These are phyloP conservation scores for Obba rivulosa DNA, from an alignment of 768 basidiomycete species.

Conservation along the genomic window DNA sequence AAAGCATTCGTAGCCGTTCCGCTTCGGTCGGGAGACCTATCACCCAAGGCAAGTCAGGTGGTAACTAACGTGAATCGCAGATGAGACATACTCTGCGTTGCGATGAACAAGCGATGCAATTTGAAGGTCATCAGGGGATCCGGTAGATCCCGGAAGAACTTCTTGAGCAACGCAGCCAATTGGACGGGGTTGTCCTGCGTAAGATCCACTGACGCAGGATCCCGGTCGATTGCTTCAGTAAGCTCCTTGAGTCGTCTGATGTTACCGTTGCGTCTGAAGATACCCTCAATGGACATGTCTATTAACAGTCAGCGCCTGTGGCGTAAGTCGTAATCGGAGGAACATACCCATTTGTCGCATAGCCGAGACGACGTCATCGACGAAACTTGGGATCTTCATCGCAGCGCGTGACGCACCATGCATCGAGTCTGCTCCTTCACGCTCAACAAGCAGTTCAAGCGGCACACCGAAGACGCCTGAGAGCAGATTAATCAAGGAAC, in stretches of 20 bases:
- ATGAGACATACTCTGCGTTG: conserved; percentile 70
- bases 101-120: conserved; percentile 82
- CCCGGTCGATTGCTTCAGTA: conserved; percentile 91
- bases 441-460: conserved; percentile 87
- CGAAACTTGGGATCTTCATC: conserved; percentile 90
- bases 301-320: background rate
- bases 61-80: background rate
- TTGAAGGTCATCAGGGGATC: conserved; percentile 96
- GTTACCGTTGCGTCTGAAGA: conserved; percentile 98
- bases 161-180: conserved; percentile 92
- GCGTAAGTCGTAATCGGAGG: background rate
- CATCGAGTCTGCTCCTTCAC: conserved; percentile 93
- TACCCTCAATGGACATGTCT: conserved; percentile 99
- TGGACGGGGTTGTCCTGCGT: conserved; percentile 96
- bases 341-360: conserved; percentile 97
- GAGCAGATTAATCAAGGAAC: conserved; percentile 3
- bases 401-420: conserved; percentile 83
- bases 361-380: conserved; percentile 96
- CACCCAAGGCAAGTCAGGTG: conserved; percentile 12
- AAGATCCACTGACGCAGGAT: conserved; percentile 86
- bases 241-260: conserved; percentile 89
- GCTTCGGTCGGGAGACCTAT: conserved; percentile 71
- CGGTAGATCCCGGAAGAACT: conserved; percentile 93
- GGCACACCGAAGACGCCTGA: conserved; percentile 91
- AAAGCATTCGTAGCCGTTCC: conserved; percentile 79